A percentile compares a stretch with the other conserved stretches of the same genome.
Conservation (phyloP, 768 basidiomycete species). For the Suillus hirtellus region DNA sequence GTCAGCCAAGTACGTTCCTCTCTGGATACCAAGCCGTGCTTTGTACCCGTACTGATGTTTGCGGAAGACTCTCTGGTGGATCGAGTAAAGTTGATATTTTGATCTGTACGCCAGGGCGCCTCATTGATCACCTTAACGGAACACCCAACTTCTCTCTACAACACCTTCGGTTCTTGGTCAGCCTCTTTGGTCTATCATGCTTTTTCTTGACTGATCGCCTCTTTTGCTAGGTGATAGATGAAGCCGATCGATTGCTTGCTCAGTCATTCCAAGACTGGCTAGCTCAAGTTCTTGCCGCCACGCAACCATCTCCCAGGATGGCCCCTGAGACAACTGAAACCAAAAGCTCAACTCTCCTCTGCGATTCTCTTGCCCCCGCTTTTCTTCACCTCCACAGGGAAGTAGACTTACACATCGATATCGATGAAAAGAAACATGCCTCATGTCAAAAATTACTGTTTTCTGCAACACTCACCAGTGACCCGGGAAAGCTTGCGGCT, state of each 20-base stretch:
- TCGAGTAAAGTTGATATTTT: conserved; percentile 91
- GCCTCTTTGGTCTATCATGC: conserved; percentile 25
- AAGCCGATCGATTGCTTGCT: conserved; percentile 93
- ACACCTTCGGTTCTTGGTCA: conserved; percentile 90
- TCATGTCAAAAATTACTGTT: conserved; percentile 95
- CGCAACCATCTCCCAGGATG: conserved; percentile 41
- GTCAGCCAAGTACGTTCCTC: conserved; percentile 45
- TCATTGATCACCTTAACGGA: conserved; percentile 90
- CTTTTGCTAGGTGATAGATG: conserved; percentile 80
- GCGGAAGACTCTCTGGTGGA: conserved; percentile 70
- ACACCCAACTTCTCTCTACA: conserved; percentile 92
- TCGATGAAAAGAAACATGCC: conserved; percentile 55
- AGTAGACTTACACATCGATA: conserved; percentile 42
- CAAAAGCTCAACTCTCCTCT: conserved; percentile 5
- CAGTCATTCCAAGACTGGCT: conserved; percentile 98
- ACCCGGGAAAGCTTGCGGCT: conserved; percentile 90
- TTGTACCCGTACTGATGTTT: background rate
- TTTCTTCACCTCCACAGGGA: conserved; percentile 37
- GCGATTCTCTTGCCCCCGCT: conserved; percentile 61
- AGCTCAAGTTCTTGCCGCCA: conserved; percentile 77
- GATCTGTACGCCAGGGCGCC: conserved; percentile 91
- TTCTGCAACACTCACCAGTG: conserved; percentile 92
- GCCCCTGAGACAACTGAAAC: conserved; percentile 8
- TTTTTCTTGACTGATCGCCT: background rate
- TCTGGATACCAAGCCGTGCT: background rate